Percentiles rank a stretch among this genome's conserved stretches.
phyloP scores from a whole-genome alignment of 2,329 filamentous ascomycete species.

The Ceratocystis alfenasii region DNA sequence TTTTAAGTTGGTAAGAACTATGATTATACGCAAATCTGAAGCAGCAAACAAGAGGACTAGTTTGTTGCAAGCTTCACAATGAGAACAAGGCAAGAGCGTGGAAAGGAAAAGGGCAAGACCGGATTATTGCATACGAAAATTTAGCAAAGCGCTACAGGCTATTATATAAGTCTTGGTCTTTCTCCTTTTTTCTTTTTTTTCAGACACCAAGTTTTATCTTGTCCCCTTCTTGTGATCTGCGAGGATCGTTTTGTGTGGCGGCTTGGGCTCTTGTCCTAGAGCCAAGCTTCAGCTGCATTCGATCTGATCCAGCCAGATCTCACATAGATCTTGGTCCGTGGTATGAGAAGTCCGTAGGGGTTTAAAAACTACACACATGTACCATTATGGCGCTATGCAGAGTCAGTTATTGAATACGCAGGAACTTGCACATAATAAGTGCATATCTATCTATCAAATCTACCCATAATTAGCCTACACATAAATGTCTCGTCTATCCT shows the following conservation, averaged over 20 bases:
- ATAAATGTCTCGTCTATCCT: not conserved
- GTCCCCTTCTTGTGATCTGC: slow-evolving; percentile 4
- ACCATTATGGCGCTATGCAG: not conserved
- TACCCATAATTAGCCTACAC: not conserved
- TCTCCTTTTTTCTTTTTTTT: not conserved
- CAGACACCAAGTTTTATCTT: not conserved
- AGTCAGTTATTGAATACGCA: not conserved
- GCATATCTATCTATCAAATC: not conserved
- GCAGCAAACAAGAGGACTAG: not conserved
- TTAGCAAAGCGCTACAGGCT: not conserved
- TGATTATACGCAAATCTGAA: not conserved
- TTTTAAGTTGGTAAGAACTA: not conserved
- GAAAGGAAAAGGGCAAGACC: not conserved
- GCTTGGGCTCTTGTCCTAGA: not conserved
- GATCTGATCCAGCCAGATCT: slow-evolving; percentile 5
- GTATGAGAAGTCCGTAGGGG: not conserved
- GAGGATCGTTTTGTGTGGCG: not conserved
- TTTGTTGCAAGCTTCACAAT: not conserved
- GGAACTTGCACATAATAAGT: not conserved
- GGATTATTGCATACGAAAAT: not conserved
- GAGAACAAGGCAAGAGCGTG: not conserved
- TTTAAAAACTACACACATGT: not conserved
- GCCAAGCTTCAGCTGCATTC: slow-evolving; percentile 8
- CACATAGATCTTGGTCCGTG: slow-evolving; percentile 1
- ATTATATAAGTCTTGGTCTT: not conserved